Conservation (phyloP, 768 basidiomycete species). For the Amanita thiersii region DNA sequence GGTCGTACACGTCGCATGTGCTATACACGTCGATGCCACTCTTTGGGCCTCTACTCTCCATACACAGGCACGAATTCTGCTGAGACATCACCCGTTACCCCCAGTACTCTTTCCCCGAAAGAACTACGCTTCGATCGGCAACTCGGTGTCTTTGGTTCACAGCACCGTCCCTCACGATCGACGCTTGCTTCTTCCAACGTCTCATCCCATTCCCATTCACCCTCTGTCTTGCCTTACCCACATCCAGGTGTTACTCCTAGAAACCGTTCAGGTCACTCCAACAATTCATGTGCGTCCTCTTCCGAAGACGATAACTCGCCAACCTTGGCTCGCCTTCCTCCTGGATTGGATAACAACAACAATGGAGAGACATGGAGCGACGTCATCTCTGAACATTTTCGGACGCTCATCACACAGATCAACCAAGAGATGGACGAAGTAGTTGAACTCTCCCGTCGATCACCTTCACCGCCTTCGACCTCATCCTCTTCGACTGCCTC, state of each 20-base stretch:
- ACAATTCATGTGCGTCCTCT: neutral
- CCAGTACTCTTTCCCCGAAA: no score
- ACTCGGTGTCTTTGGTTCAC: no score
- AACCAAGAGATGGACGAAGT: constrained; percentile 45
- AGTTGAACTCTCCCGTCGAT: constrained; percentile 23
- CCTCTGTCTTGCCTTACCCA: constrained; percentile 2
- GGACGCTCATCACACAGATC: constrained; percentile 40
- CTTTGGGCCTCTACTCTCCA: neutral
- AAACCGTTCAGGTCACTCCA: neutral
- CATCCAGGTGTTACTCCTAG: neutral
- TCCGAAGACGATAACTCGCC: constrained; percentile 5
- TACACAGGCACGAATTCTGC: no score
- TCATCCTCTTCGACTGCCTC: constrained; percentile 8
- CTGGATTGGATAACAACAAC: neutral
- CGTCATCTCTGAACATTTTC: constrained; percentile 43
- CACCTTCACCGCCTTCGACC: constrained; percentile 5
- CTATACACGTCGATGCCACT: neutral
- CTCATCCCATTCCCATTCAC: constrained; percentile 6
- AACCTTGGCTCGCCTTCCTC: neutral
- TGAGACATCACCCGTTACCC: no score
- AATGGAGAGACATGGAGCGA: constrained; percentile 27
- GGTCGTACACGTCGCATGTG: constrained; percentile 14
- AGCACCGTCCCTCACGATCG: neutral
- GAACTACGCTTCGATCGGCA: no score
- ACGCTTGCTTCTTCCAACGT: neutral